Conservation (phyloP, 225 moss, liverwort and hornwort species). For the Pseudisothecium myosuroides region DNA sequence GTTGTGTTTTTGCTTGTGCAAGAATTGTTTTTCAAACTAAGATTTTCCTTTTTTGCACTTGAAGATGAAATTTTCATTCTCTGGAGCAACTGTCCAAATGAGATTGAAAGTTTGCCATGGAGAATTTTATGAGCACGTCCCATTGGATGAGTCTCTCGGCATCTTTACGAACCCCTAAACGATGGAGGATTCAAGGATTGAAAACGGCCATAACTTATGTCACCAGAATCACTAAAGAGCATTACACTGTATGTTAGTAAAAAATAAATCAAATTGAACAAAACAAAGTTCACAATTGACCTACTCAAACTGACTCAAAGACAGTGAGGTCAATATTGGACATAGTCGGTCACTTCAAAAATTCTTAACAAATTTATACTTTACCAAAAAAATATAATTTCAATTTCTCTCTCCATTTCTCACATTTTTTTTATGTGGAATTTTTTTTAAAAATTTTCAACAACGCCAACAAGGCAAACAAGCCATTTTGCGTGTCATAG, state of each 20-base stretch:
- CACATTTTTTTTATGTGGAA: neutral
- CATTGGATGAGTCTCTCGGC: neutral
- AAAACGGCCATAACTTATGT: neutral
- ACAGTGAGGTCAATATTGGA: neutral
- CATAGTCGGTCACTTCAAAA: neutral
- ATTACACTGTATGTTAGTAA: too few species aligned
- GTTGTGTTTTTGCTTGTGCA: neutral
- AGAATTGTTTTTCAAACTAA: neutral
- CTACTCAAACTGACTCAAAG: neutral
- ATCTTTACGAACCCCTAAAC: neutral
- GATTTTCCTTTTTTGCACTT: neutral
- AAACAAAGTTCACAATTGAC: neutral
- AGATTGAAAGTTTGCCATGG: neutral
- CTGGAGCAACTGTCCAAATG: neutral
- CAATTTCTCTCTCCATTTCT: too few species aligned
- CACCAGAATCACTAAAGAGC: neutral
- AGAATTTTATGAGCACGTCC: neutral
- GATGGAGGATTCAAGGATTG: neutral
- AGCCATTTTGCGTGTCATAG: too few species aligned
- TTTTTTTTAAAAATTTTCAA: neutral
- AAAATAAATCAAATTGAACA: neutral
- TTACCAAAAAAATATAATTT: neutral
- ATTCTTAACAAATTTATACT: neutral
- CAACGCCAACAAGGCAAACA: neutral
- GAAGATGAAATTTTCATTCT: neutral